These are phyloP conservation scores for Lophiotrema nucula DNA, from an alignment of 495 filamentous ascomycete genomes.

Conservation along the genomic window DNA sequence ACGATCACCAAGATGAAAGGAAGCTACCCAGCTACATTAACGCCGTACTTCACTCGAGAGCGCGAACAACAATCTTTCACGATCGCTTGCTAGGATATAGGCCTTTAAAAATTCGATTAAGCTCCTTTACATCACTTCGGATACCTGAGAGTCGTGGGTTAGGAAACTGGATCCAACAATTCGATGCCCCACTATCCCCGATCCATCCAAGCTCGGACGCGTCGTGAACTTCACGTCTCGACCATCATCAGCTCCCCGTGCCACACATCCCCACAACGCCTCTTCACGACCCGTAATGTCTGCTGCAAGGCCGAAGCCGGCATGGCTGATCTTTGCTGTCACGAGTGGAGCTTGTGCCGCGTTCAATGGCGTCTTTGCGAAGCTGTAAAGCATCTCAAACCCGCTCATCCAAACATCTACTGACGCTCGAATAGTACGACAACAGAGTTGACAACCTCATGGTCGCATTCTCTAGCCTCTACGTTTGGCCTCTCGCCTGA, in stretches of 20 bases:
- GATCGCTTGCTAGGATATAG: too few species aligned
- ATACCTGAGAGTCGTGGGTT: too few species aligned
- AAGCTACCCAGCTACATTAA: too few species aligned
- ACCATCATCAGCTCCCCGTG: background rate
- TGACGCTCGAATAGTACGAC: constrained; percentile 62
- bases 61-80: too few species aligned
- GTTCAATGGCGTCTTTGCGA: constrained; percentile 94
- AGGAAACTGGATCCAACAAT: too few species aligned
- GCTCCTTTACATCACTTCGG: too few species aligned
- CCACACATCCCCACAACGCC: background rate
- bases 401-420: constrained; percentile 8
- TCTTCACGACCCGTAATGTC: constrained; percentile 24
- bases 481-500: constrained; percentile 56
- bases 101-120: too few species aligned
- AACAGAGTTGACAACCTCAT: constrained; percentile 70
- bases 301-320: constrained; percentile 5
- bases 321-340: constrained; percentile 79
- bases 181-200: background rate
- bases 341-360: constrained; percentile 88
- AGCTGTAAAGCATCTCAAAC: constrained; percentile 61
- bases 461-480: constrained; percentile 63
- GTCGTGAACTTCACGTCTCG: background rate
- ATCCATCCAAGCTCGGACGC: background rate
- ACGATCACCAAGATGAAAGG: too few species aligned
- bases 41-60: too few species aligned